Evolutionary conservation across 129 eudicot genomes (phyloP).

Genomic region (Smallanthus sonchifolius): DNA sequence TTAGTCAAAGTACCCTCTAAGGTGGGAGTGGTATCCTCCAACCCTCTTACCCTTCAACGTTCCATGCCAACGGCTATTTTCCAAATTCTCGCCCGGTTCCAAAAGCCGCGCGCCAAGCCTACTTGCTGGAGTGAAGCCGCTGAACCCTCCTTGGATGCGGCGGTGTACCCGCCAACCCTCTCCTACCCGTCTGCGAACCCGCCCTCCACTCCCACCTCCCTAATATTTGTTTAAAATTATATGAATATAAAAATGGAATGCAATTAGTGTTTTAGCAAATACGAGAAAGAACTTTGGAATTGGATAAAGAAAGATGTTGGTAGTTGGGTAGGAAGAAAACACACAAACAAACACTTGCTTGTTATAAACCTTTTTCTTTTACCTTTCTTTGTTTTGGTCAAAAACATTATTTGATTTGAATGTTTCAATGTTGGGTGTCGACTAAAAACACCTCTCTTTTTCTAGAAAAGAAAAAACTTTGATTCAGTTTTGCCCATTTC

Average conservation of each 20-base stretch:
- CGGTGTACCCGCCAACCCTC: no score
- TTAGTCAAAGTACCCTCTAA: no score
- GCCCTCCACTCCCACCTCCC: no score
- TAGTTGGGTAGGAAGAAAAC: slow-evolving; percentile 26
- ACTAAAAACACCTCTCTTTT: slow-evolving; percentile 3
- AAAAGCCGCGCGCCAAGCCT: no score
- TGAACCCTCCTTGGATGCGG: no score
- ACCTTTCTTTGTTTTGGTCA: slow-evolving; percentile 18
- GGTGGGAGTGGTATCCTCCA: no score
- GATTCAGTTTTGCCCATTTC: background rate
- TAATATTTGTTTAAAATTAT: background rate
- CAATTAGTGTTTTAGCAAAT: background rate
- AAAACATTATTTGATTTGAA: slow-evolving; percentile 7
- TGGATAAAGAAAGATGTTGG: slow-evolving; percentile 35
- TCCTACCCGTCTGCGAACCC: no score
- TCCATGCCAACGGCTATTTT: no score
- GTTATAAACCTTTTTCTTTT: slow-evolving; percentile 21
- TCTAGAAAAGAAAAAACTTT: background rate
- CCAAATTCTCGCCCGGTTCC: no score
- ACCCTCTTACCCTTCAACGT: no score
- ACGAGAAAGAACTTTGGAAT: slow-evolving; percentile 21
- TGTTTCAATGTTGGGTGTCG: slow-evolving; percentile 18
- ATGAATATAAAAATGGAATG: background rate
- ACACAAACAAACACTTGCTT: background rate
- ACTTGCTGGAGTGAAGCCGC: no score